phyloP scores from a whole-genome alignment of 495 filamentous ascomycete genomes.

The Neurospora terricola region DNA sequence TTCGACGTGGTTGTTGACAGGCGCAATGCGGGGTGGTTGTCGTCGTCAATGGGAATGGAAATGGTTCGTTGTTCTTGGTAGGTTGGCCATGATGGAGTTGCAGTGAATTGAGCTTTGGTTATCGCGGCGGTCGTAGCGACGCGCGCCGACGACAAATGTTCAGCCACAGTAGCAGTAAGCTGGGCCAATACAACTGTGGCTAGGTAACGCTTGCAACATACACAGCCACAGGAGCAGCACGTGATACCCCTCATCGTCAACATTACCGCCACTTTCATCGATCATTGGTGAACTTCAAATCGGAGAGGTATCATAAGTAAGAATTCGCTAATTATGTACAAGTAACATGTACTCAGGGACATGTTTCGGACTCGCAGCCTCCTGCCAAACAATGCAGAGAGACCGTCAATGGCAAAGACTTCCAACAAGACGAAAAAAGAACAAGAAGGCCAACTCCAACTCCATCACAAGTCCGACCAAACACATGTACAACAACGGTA shows the following conservation, averaged over 20 bases:
- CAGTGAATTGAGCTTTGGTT: neutral
- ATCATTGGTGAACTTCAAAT: neutral
- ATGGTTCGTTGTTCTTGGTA: neutral
- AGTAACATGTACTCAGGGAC: neutral
- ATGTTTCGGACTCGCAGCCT: neutral
- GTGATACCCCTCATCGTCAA: neutral
- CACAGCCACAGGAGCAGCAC: neutral
- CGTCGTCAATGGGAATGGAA: neutral
- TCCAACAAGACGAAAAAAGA: neutral
- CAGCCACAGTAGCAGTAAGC: neutral
- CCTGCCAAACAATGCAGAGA: neutral
- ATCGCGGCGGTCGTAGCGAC: neutral
- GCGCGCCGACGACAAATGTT: neutral
- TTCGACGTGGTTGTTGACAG: neutral
- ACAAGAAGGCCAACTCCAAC: neutral
- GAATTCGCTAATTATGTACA: neutral
- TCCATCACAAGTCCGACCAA: neutral
- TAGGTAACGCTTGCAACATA: neutral
- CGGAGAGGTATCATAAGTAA: neutral
- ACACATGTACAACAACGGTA: neutral
- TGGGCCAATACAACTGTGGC: neutral
- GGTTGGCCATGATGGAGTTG: neutral
- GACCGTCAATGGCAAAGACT: neutral
- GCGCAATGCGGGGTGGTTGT: neutral
- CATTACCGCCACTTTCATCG: neutral